phyloP scores from a whole-genome alignment of 345 rosid genomes.

The Laguncularia racemosa region DNA sequence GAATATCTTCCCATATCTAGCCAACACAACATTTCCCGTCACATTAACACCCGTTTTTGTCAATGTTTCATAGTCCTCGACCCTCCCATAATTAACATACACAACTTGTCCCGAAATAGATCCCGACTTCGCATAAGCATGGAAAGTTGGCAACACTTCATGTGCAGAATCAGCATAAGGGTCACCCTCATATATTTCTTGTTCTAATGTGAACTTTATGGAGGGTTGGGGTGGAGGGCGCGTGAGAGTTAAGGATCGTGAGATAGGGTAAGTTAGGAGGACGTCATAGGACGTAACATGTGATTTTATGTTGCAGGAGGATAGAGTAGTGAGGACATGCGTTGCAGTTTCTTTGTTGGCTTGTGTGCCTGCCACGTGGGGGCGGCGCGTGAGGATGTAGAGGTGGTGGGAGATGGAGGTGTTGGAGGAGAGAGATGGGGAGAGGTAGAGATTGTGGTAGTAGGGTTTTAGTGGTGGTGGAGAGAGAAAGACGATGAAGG shows the following conservation, averaged over 20 bases:
- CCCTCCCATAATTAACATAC: conserved; percentile 69
- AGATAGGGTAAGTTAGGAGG: conserved; percentile 57
- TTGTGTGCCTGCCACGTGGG: conserved; percentile 66
- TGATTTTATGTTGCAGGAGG: conserved; percentile 31
- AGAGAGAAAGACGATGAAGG: conserved; percentile 27
- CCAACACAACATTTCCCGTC: conserved; percentile 42
- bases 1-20: conserved; percentile 56
- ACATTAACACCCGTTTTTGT: conserved; percentile 41
- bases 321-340: conserved; percentile 43
- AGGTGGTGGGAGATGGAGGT: conserved; percentile 54
- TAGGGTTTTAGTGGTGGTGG: conserved; percentile 35
- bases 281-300: conserved; percentile 48
- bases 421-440: conserved; percentile 47
- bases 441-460: conserved; percentile 52
- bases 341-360: conserved; percentile 76
- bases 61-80: conserved; percentile 45
- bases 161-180: conserved; percentile 55
- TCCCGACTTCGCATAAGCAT: conserved; percentile 77
- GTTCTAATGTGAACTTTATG: conserved; percentile 30
- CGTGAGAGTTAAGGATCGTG: conserved; percentile 44
- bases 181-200: conserved; percentile 51
- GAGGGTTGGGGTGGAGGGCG: conserved; percentile 20
- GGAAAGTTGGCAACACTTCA: conserved; percentile 66
- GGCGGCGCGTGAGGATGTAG: conserved; percentile 64
- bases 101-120: conserved; percentile 44